These are phyloP conservation scores for Colletotrichum sp. DNA, from an alignment of 2,329 filamentous ascomycete genomes.

Conservation along the genomic window DNA sequence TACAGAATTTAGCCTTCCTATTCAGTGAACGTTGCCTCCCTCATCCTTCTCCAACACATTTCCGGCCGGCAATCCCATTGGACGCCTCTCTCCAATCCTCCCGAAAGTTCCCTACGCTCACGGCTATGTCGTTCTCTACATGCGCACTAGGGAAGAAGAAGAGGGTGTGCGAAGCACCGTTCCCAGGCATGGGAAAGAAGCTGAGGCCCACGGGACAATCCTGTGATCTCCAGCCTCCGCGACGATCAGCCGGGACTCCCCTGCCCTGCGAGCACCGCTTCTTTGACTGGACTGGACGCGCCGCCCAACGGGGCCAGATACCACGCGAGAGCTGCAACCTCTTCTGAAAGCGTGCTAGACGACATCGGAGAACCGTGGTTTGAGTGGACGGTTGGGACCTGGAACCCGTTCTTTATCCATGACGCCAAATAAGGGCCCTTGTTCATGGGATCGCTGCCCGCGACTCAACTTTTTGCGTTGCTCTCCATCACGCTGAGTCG, in stretches of 20 bases:
- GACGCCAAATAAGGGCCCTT: not conserved
- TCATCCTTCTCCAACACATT: not conserved
- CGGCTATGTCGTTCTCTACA: not conserved
- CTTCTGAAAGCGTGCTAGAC: constrained; percentile 2
- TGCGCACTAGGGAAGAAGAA: not conserved
- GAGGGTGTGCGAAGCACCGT: not conserved
- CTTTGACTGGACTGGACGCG: not conserved
- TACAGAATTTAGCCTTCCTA: not conserved
- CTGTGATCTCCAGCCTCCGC: constrained; percentile 25
- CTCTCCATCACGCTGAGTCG: not conserved
- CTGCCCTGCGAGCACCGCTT: constrained; percentile 3
- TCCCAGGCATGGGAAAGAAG: not conserved
- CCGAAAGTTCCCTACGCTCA: constrained; percentile 8
- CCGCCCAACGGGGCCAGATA: not conserved
- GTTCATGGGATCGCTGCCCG: not conserved
- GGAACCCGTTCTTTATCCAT: constrained; percentile 1
- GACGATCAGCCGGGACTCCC: constrained; percentile 24
- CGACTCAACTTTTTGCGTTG: not conserved
- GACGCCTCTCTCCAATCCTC: constrained; percentile 13
- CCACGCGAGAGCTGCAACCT: constrained; percentile 17
- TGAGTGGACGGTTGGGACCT: not conserved
- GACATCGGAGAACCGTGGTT: not conserved
- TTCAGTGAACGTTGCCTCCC: not conserved
- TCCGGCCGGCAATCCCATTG: constrained; percentile 12
- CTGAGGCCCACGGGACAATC: constrained; percentile 22